Conservation (phyloP, 2,329 filamentous ascomycete species). For the Ophiostoma piceae region DNA sequence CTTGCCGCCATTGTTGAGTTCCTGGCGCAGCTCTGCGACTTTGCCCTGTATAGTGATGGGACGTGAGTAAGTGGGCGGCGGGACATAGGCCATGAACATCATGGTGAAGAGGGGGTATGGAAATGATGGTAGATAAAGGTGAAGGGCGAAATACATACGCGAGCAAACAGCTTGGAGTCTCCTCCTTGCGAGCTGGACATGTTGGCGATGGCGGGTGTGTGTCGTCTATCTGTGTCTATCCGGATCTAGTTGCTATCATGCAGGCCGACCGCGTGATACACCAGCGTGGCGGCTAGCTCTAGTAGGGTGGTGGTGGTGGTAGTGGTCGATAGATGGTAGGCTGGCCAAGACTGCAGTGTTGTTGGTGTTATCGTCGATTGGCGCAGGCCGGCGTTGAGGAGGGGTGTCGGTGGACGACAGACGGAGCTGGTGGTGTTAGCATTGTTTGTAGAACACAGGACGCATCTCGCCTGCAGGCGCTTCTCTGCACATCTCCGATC, state of each 20-base stretch:
- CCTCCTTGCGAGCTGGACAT: constrained; percentile 56
- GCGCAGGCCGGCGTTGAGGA: constrained; percentile 6
- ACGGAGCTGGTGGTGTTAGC: neutral
- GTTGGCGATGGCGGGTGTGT: constrained; percentile 23
- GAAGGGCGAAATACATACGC: constrained; percentile 53
- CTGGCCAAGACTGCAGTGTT: constrained; percentile 4
- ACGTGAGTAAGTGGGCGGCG: constrained; percentile 44
- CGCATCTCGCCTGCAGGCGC: neutral
- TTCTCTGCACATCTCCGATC: too few species aligned
- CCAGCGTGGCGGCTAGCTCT: neutral
- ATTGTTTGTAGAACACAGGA: neutral
- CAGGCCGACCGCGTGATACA: constrained; percentile 3
- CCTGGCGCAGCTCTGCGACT: constrained; percentile 90
- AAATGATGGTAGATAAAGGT: neutral
- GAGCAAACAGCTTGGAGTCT: constrained; percentile 98
- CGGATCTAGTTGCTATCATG: neutral
- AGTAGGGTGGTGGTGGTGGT: neutral
- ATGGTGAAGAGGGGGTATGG: constrained; percentile 29
- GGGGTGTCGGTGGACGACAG: neutral
- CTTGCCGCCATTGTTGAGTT: constrained; percentile 87
- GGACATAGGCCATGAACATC: constrained; percentile 53
- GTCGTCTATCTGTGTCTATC: neutral
- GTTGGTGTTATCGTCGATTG: neutral
- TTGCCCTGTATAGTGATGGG: constrained; percentile 78
- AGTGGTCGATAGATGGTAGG: neutral